Evolutionary conservation across 2,329 filamentous ascomycete genomes (phyloP), one percentile per base, ranked within the genome.

Genomic region (Beauveria rudraprayagi): DNA sequence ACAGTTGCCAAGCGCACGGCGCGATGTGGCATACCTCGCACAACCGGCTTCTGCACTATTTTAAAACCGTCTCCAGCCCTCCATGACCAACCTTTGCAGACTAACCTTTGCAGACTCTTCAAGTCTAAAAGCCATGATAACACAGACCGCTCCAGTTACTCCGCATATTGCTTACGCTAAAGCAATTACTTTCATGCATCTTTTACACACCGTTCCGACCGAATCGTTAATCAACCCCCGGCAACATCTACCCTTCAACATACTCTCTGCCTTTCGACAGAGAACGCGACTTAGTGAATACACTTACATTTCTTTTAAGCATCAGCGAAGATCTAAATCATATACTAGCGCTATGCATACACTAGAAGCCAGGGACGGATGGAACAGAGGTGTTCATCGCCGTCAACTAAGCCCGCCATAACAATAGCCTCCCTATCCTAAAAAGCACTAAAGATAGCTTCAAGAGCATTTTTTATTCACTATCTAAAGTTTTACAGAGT

Each of bases 401-500:
- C 3, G 24, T 26, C 24, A 26, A 26, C 5, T 3, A 26, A 5
- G 24, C 24, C 24, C 24, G 24, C 24, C 5, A 26, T 26, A 3
- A 5, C 24, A 3, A 26, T 26, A 3, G 24, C 24, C 24, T 26
- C 24, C 7, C 34, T 19, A 40, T n/a, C 17, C 30, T 53, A 1
- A 34, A 30, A 34, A 10, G 22, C 28, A 51, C 14, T 3, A 34
- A 51, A 16, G 48, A 51, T 51, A 9, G 48, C 48, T 66, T 67
- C 17, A 40, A 64, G 6, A 53, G 5, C n/a, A 65, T 65, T 9
- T 69, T 66, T 50, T 62, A 55, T 57, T 28, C 60, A 28, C 63
- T 68, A 11, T 50, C 43, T 51, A 41, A 17, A 54, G 55, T 24
- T 24, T 40, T 47, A 0, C 34, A 64, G 19, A 63, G 54, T 64